Conservation (phyloP, 2,329 filamentous ascomycete genomes). For the Cordyceps pruinosa region DNA sequence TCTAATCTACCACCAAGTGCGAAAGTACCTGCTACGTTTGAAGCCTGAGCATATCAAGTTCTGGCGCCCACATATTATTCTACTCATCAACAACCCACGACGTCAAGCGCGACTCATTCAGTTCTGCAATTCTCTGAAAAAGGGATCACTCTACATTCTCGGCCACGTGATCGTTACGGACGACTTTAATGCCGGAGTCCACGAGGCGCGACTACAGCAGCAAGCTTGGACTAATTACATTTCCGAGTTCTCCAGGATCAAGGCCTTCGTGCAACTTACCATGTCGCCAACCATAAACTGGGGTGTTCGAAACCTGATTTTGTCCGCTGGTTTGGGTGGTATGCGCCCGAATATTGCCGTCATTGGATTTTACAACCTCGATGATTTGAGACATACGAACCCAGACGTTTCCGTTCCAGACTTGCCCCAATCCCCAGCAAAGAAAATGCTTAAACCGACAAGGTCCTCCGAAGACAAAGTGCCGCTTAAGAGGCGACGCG, state of each 20-base stretch:
- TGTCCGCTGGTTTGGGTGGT: constrained; percentile 75
- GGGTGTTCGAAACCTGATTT: constrained; percentile 75
- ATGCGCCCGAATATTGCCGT: constrained; percentile 88
- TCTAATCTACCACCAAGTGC: constrained; percentile 77
- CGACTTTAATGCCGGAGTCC: constrained; percentile 70
- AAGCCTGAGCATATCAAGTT: constrained; percentile 89
- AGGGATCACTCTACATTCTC: constrained; percentile 76
- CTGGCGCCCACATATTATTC: constrained; percentile 81
- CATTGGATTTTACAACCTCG: constrained; percentile 71
- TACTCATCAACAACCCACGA: constrained; percentile 78
- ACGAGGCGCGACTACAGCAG: constrained; percentile 76
- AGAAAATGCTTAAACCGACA: constrained; percentile 23
- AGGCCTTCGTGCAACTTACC: constrained; percentile 81
- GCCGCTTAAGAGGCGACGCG: constrained; percentile 33
- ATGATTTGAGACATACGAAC: constrained; percentile 59
- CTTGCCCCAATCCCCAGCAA: constrained; percentile 30
- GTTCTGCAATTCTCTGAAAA: constrained; percentile 88
- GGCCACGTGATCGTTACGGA: constrained; percentile 83
- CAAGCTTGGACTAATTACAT: constrained; percentile 81
- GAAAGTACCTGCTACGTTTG: constrained; percentile 78
- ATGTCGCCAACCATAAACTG: constrained; percentile 78
- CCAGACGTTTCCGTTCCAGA: constrained; percentile 52
- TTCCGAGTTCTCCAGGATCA: constrained; percentile 72
- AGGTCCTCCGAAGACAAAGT: constrained; percentile 26
- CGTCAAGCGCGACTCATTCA: constrained; percentile 76